phyloP scores from a whole-genome alignment of 2,329 filamentous ascomycete species.

The Botrytis cinerea region DNA sequence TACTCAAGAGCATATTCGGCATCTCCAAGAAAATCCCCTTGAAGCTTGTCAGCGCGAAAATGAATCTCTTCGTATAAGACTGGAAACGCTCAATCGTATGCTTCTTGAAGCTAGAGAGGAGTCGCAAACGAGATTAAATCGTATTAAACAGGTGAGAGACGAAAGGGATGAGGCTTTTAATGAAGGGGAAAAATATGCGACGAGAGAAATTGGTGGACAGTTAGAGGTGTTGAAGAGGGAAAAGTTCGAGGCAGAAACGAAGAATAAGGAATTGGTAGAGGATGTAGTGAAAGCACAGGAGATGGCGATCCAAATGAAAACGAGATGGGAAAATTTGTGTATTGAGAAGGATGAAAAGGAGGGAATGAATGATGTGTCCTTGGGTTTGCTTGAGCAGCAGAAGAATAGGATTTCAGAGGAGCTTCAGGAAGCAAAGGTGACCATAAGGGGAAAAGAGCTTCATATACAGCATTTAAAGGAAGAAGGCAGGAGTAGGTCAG shows the following conservation, averaged over 20 bases:
- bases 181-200: conserved; percentile 1
- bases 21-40: conserved; percentile 7
- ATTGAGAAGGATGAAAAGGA: not conserved
- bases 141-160: not conserved
- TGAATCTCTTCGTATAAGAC: not conserved
- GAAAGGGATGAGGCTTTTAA: conserved; percentile 2
- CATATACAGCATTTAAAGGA: not conserved
- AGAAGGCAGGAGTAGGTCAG: not conserved
- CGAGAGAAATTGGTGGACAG: not conserved
- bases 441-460: not conserved
- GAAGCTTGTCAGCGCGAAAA: conserved; percentile 22
- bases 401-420: not conserved
- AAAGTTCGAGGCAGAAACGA: not conserved
- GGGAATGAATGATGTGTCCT: too few species aligned
- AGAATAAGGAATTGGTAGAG: not conserved
- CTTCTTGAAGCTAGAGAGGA: conserved; percentile 5
- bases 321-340: not conserved
- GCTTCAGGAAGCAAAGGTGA: not conserved
- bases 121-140: not conserved
- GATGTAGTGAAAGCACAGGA: not conserved
- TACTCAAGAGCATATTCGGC: not conserved
- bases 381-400: not conserved
- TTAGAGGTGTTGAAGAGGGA: not conserved
- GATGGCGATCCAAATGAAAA: not conserved
- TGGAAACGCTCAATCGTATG: conserved; percentile 7